phyloP scores from a whole-genome alignment of 768 basidiomycete genomes.

The Thelephora ganbajun region DNA sequence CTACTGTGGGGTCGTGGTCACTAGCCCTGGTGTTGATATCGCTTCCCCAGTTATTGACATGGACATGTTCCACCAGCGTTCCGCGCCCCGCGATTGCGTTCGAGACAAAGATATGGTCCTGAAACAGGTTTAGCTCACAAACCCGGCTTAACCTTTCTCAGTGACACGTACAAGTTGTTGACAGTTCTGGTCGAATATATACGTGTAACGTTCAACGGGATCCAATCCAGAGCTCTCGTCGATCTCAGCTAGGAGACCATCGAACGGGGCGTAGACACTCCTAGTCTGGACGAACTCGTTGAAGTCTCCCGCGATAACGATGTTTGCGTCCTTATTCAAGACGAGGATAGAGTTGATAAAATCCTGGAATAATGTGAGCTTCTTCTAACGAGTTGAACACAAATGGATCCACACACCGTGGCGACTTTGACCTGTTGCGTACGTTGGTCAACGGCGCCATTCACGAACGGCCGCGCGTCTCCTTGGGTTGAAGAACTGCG shows the following conservation, averaged over 20 bases:
- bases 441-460: conserved; percentile 32
- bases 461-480: conserved; percentile 42
- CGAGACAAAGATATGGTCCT: conserved; percentile 36
- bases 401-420: conserved; percentile 21
- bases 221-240: conserved; percentile 33
- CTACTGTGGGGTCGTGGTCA: conserved; percentile 49
- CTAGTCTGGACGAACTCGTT: conserved; percentile 45
- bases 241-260: conserved; percentile 28
- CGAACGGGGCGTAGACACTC: conserved; percentile 33
- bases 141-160: no score
- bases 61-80: conserved; percentile 38
- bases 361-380: conserved; percentile 16
- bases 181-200: conserved; percentile 42
- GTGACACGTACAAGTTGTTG: conserved; percentile 25
- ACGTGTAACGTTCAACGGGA: conserved; percentile 40
- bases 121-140: no score
- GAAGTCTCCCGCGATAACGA: conserved; percentile 44
- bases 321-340: conserved; percentile 28
- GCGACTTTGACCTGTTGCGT: conserved; percentile 34
- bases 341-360: conserved; percentile 34
- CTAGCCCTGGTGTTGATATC: conserved; percentile 27
- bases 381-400: not conserved
- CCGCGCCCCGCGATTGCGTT: conserved; percentile 23
- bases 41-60: conserved; percentile 43
- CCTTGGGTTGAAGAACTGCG: conserved; percentile 41